Evolutionary conservation across 257 asterid genomes (phyloP).

Genomic region (Orobanche coerulescens): DNA sequence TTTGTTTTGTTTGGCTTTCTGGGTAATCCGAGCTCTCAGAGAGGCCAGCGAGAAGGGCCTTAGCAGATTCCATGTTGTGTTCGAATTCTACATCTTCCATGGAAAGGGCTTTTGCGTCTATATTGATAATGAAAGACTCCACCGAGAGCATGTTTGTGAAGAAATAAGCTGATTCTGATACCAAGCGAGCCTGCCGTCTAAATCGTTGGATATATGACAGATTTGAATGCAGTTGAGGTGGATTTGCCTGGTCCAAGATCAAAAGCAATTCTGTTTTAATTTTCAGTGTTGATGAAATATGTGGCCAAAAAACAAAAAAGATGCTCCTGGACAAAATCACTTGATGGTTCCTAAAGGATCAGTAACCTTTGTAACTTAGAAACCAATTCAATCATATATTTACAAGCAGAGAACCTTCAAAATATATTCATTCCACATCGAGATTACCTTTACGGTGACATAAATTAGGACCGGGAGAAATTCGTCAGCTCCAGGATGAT

Average conservation of each 20-base stretch:
- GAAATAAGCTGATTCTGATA: constrained; percentile 81
- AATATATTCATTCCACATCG: too few species aligned
- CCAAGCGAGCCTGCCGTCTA: constrained; percentile 78
- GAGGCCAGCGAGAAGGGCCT: constrained; percentile 58
- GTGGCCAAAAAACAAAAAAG: not conserved
- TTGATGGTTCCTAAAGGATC: too few species aligned
- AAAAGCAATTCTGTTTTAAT: not conserved
- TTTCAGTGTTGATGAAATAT: too few species aligned
- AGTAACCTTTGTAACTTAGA: too few species aligned
- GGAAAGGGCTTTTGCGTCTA: constrained; percentile 72
- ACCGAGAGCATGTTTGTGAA: constrained; percentile 95
- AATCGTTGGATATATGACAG: constrained; percentile 73
- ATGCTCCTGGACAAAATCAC: not conserved
- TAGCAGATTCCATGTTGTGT: constrained; percentile 75
- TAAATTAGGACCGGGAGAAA: constrained; percentile 93
- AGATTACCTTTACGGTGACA: constrained; percentile 77
- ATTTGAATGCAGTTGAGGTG: constrained; percentile 90
- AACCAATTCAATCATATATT: too few species aligned
- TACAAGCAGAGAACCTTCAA: too few species aligned
- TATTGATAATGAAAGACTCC: constrained; percentile 56
- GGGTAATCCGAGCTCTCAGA: constrained; percentile 39
- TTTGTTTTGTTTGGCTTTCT: constrained; percentile 37
- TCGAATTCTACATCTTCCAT: constrained; percentile 80
- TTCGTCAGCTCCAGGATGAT: constrained; percentile 98
- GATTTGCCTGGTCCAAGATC: constrained; percentile 65